A percentile compares a stretch with the other conserved stretches of the same genome.
Conservation (phyloP, 2,329 filamentous ascomycete genomes). For the Amylocarpus encephaloides region DNA sequence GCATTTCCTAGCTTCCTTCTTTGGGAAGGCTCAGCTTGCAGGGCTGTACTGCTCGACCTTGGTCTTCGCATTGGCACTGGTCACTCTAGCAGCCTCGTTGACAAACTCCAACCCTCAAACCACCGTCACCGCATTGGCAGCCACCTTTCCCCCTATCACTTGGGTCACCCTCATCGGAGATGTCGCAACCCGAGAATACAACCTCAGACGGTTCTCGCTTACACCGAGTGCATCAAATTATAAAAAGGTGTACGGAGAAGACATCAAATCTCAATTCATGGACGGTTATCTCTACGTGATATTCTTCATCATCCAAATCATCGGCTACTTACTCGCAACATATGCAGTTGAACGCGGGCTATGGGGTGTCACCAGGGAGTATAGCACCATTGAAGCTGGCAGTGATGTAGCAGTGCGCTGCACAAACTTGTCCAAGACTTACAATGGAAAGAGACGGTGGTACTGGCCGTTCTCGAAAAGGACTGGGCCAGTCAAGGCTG, state of each 20-base stretch:
- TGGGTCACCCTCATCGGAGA: conserved; percentile 23
- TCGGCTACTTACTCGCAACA: conserved; percentile 50
- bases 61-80: conserved; percentile 52
- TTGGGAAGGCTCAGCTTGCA: conserved; percentile 56
- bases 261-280: conserved; percentile 56
- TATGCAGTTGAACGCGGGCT: conserved; percentile 52
- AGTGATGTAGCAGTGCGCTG: conserved; percentile 24
- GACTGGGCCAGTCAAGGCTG: conserved; percentile 46
- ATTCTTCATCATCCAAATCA: conserved; percentile 52
- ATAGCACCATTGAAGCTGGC: conserved; percentile 21
- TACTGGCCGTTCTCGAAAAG: conserved; percentile 24
- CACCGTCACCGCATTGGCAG: conserved; percentile 15
- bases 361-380: conserved; percentile 41
- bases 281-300: conserved; percentile 49
- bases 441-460: conserved; percentile 21
- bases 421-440: conserved; percentile 22
- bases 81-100: conserved; percentile 45
- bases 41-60: conserved; percentile 56
- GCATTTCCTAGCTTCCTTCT: conserved; percentile 52
- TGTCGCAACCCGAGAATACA: conserved; percentile 19
- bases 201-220: conserved; percentile 41
- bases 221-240: conserved; percentile 31
- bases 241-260: not conserved
- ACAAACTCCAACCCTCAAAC: conserved; percentile 1
- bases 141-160: conserved; percentile 21